phyloP scores from a whole-genome alignment of 2,329 filamentous ascomycete species.

The Pseudogymnoascus destructans region DNA sequence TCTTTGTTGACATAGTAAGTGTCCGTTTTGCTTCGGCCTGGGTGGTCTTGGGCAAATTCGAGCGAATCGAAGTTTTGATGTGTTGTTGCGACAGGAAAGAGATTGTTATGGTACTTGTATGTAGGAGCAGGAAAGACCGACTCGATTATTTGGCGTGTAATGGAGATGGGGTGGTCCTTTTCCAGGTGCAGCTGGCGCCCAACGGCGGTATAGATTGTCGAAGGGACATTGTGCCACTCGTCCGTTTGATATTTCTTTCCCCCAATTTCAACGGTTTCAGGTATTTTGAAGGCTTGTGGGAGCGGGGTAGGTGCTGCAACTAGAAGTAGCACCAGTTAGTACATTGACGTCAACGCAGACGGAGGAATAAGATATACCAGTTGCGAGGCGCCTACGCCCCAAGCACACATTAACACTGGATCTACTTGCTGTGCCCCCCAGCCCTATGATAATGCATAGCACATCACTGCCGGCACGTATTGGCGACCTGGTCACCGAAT shows the following conservation, averaged over 20 bases:
- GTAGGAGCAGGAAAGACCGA: slow-evolving; percentile 64
- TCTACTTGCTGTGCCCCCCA: slow-evolving; percentile 14
- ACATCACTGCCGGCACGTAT: slow-evolving; percentile 17
- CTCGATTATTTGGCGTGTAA: slow-evolving; percentile 86
- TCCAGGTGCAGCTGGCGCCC: slow-evolving; percentile 78
- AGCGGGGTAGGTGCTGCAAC: neutral
- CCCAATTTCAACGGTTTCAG: slow-evolving; percentile 13
- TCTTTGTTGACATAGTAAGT: slow-evolving; percentile 87
- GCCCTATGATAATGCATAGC: slow-evolving; percentile 20
- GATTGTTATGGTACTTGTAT: slow-evolving; percentile 64
- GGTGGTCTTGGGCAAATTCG: slow-evolving; percentile 77
- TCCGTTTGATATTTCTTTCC: slow-evolving; percentile 55
- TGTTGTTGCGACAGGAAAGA: slow-evolving; percentile 73
- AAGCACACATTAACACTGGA: slow-evolving; percentile 16
- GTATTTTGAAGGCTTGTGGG: neutral
- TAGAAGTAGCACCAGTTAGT: neutral
- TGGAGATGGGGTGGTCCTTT: slow-evolving; percentile 75
- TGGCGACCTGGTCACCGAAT: slow-evolving; percentile 12
- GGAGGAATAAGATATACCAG: slow-evolving; percentile 15
- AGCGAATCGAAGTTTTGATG: slow-evolving; percentile 93
- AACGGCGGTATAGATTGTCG: slow-evolving; percentile 61
- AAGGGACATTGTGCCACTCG: slow-evolving; percentile 72
- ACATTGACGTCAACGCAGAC: neutral
- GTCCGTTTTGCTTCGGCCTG: slow-evolving; percentile 74
- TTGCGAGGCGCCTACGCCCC: slow-evolving; percentile 22